Evolutionary conservation across 768 basidiomycete genomes (phyloP), one percentile per base, ranked within the genome.

Genomic region (Pisolithus microcarpus): DNA sequence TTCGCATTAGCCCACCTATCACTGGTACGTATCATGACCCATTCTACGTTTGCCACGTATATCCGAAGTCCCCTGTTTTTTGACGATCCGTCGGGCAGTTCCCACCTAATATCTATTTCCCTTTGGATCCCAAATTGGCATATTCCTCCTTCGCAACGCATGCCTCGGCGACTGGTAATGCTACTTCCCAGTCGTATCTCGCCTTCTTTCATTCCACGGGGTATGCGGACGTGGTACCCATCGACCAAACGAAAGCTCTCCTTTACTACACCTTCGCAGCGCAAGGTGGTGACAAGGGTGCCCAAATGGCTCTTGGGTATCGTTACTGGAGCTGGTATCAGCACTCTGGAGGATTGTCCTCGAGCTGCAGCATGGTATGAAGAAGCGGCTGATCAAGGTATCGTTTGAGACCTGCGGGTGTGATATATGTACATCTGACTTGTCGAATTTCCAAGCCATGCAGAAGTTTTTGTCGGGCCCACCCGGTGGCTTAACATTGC

Each of bases 291-390:
- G 80, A 93, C 68, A 82, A 84, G 58, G 86, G 87, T 5, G 88
- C 95, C 0, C 85, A 93, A 64, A 93, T 95, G 90, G 82, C 91
- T 2, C 74, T 98, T 30, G 96, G 85, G 0, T 98, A 95, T 67
- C 81, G 93, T 24, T 85, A 94, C 61, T 98, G 93, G 94, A 85
- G 88, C n/a, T 37, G 96, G 96, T 1, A 96, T 99, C 51, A 90
- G 94, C 10, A 85, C 91, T 1, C 71, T 81, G 48, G 92, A 97
- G 65, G 83, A 84, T 58, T 98, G 96, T 67, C 75, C 83, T 59
- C 73, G 79, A 10, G 90, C 96, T 13, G 70, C 91, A 49, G 78
- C 80, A 24, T 97, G 91, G 87, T 99, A 98, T 64, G 87, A 92
- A 61, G 75, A 73, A 38, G 91, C 93, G 1, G 89, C 94, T 15